Conservation (phyloP, 495 filamentous ascomycete species). For the Symbiotaphrina buchneri region DNA sequence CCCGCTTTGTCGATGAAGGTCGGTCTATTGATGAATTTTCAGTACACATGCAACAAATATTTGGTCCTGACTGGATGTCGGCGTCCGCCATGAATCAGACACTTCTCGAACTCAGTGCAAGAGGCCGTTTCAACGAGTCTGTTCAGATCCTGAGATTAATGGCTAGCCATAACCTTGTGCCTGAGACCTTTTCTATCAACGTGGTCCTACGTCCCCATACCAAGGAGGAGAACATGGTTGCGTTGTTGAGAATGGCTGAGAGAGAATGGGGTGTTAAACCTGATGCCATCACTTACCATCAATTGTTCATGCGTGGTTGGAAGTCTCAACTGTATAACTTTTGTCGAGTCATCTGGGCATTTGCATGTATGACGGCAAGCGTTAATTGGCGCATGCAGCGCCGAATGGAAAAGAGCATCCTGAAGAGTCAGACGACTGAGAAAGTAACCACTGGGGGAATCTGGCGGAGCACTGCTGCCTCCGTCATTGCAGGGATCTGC, state of each 20-base stretch:
- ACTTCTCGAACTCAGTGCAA: slow-evolving; percentile 2
- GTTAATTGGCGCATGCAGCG: slow-evolving; percentile 2
- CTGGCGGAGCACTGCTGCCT: no score
- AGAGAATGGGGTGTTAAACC: slow-evolving; percentile 1
- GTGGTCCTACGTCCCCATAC: slow-evolving; percentile 2
- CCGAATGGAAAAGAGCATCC: slow-evolving; percentile 1
- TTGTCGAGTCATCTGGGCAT: slow-evolving; percentile 4
- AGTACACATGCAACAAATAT: slow-evolving; percentile 1
- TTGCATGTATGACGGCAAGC: slow-evolving; percentile 4
- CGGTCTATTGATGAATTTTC: neutral
- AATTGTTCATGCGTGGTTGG: slow-evolving; percentile 2
- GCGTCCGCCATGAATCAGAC: slow-evolving; percentile 1
- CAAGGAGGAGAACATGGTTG: neutral
- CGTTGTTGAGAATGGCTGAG: neutral
- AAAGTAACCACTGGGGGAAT: no score
- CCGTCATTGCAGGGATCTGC: no score
- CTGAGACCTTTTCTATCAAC: slow-evolving; percentile 4
- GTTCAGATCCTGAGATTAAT: slow-evolving; percentile 1
- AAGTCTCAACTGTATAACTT: slow-evolving; percentile 3
- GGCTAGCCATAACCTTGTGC: neutral
- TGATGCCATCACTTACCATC: slow-evolving; percentile 3
- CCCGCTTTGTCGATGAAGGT: neutral
- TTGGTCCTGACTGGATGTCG: slow-evolving; percentile 2
- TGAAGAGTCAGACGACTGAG: no score
- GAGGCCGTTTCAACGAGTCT: slow-evolving; percentile 2